These are phyloP conservation scores for Ganoderma meredithae DNA, from an alignment of 1,284 basidiomycete genomes.

Conservation along the genomic window DNA sequence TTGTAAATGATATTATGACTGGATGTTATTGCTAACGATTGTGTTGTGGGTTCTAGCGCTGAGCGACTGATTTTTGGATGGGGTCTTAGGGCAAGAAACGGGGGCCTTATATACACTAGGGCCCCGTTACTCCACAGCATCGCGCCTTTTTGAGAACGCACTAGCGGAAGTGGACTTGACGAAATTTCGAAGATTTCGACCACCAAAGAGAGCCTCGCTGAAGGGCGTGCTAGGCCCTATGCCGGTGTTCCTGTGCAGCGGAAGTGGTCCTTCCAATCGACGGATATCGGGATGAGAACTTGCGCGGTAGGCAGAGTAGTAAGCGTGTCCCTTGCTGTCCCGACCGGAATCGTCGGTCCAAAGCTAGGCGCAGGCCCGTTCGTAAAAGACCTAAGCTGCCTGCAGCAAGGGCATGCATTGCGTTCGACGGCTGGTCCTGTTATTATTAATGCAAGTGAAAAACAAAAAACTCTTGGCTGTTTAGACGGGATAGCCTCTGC, in stretches of 20 bases:
- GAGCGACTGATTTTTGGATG: constrained; percentile 1
- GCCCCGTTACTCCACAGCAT: not conserved
- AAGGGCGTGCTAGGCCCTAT: not conserved
- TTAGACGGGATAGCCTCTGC: not conserved
- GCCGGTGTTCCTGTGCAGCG: not conserved
- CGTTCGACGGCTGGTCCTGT: not conserved
- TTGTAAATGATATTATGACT: constrained; percentile 4
- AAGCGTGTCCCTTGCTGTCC: not conserved
- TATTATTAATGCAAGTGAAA: not conserved
- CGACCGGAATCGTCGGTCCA: not conserved
- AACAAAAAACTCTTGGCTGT: not conserved
- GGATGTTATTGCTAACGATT: not conserved
- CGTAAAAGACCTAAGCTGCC: not conserved
- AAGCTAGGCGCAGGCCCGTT: not conserved
- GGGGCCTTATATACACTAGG: constrained; percentile 6
- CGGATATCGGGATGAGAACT: not conserved
- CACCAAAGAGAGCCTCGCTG: not conserved
- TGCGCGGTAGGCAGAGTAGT: not conserved
- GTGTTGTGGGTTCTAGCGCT: not conserved
- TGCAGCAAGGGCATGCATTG: not conserved
- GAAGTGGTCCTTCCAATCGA: not conserved
- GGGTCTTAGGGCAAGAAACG: constrained; percentile 4
- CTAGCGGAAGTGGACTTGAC: constrained; percentile 4
- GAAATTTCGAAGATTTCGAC: not conserved
- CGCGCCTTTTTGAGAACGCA: not conserved